Conservation (phyloP, 140 eudicot species). For the Cichorium intybus region DNA sequence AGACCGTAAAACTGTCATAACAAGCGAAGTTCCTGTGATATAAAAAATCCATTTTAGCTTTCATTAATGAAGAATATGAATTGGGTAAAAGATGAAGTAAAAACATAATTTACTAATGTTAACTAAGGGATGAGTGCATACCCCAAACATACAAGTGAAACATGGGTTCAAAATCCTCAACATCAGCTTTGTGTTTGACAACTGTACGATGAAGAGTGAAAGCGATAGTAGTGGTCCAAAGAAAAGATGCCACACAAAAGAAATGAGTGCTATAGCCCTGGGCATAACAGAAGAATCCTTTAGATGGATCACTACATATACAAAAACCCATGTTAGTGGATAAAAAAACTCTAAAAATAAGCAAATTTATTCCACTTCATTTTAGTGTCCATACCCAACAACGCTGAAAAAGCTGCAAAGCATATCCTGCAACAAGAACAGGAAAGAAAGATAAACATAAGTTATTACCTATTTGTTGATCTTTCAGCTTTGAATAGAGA, state of each 20-base stretch:
- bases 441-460: slow-evolving; percentile 4
- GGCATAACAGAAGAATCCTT: slow-evolving; percentile 95
- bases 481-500: slow-evolving; percentile 2
- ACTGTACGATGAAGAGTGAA: slow-evolving; percentile 98
- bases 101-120: neutral
- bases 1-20: slow-evolving; percentile 86
- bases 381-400: slow-evolving; percentile 61
- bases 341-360: slow-evolving; percentile 21
- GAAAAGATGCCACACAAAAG: slow-evolving; percentile 91
- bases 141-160: slow-evolving; percentile 99
- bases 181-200: slow-evolving; percentile 95
- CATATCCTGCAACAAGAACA: slow-evolving; percentile 79
- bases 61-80: slow-evolving; percentile 1
- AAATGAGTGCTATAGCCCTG: slow-evolving; percentile 97
- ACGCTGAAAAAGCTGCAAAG: slow-evolving; percentile 95
- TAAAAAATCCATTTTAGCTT: slow-evolving; percentile 1
- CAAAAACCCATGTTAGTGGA: slow-evolving; percentile 14
- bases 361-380: slow-evolving; percentile 24
- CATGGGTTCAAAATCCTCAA: slow-evolving; percentile 98
- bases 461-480: slow-evolving; percentile 16
- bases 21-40: slow-evolving; percentile 76
- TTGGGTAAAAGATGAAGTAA: slow-evolving; percentile 12
- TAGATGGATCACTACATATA: slow-evolving; percentile 90
- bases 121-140: slow-evolving; percentile 34
- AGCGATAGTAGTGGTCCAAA: slow-evolving; percentile 98